Base-by-base conservation (phyloP, 1,284 basidiomycete genomes). In the Microbotryum saponariae region DNA sequence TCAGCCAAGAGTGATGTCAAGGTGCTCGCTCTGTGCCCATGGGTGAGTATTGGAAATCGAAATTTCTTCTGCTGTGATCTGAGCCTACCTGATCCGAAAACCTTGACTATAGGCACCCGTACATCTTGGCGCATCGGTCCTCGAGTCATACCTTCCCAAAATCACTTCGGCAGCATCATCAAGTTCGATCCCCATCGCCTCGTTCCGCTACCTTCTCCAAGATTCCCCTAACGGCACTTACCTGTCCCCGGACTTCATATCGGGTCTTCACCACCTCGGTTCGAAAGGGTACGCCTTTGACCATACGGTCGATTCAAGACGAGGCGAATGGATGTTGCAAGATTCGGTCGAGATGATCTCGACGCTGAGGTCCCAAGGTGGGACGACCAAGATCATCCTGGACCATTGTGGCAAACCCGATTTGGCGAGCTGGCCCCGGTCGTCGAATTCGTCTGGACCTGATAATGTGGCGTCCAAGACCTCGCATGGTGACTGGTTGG, bases 361-460 rank as follows among this genome's bases (percentile, higher is more conserved):
- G 25, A 56, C 52, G 29, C 56, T 61, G 12, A 2, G 55, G 58
- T 5, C 66, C 63, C 31, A 45, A 48, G 20, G 49, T 23, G 2
- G 50, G 29, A 0, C 25, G 51, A 63, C 66, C 0, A 31, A 47
- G 4, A 63, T 67, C 55, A 63, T 67, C 37, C 31, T 67, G 45
- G 67, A 68, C 50, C 67, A 68, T 42, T 66, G 64, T 27, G 60
- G 60, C 21, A 68, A 68, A 48, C 67, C 67, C 21, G 54, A 55
- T 9, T 53, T 68, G 31, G 47, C 52, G 18, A 42, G 29, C 44
- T 56, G 59, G 27, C 48, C 56, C 1, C 49, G 49, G 14, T 21
- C 53, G 50, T 59, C 51, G 12, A 54, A 52, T 16, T 55, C 59
- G 20, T 42, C 37, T 12, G 37, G 37, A 42, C 18, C 25, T 14